phyloP scores from a whole-genome alignment of 768 basidiomycete species.

The Lentinula boryana region DNA sequence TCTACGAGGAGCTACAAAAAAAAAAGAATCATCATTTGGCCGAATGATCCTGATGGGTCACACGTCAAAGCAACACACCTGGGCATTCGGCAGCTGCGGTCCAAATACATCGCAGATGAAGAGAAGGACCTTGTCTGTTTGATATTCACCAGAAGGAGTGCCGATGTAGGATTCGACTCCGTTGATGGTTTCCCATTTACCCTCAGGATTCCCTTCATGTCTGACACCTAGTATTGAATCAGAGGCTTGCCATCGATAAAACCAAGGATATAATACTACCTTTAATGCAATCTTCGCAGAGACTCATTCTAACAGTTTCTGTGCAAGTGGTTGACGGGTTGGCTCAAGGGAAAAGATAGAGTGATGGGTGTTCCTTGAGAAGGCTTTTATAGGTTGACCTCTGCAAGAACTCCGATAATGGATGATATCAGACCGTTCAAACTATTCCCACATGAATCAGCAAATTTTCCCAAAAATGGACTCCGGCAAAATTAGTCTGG shows the following conservation, averaged over 20 bases:
- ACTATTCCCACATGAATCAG: neutral
- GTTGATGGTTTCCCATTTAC: conserved; percentile 28
- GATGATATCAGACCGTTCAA: too few species aligned
- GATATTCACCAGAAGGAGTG: conserved; percentile 29
- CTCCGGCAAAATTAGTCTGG: too few species aligned
- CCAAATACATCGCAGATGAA: conserved; percentile 37
- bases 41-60: neutral
- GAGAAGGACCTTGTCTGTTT: conserved; percentile 31
- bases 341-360: neutral
- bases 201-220: conserved; percentile 11
- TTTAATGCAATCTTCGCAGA: conserved; percentile 6
- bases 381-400: too few species aligned
- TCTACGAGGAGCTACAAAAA: conserved; percentile 8
- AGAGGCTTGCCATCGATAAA: neutral
- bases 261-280: neutral
- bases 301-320: neutral
- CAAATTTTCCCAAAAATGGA: neutral
- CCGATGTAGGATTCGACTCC: conserved; percentile 36
- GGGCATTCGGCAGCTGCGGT: conserved; percentile 23
- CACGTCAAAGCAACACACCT: conserved; percentile 9
- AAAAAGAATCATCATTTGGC: neutral
- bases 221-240: neutral
- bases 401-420: too few species aligned
- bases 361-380: too few species aligned
- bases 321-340: neutral